Evolutionary conservation across 208 protist species (phyloP).

Genomic region (Leishmania guyanensis): DNA sequence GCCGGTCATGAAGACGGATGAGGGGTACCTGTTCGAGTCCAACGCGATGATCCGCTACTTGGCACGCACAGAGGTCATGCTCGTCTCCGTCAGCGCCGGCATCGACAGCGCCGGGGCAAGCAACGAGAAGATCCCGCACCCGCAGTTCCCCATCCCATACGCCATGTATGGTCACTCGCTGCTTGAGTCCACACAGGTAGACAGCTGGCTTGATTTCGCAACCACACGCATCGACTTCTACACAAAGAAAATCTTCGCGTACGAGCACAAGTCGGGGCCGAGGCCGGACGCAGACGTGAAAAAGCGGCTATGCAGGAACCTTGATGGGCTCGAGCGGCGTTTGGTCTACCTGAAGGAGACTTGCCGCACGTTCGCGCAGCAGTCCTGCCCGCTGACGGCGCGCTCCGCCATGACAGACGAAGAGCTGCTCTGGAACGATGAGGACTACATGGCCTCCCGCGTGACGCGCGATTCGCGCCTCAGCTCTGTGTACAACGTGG

Average conservation of each 20-base stretch:
- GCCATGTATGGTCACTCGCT: slow-evolving; percentile 71
- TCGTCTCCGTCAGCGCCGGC: slow-evolving; percentile 27
- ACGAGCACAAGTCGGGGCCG: slow-evolving; percentile 20
- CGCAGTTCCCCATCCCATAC: slow-evolving; percentile 63
- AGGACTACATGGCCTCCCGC: slow-evolving; percentile 28
- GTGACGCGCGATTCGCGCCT: slow-evolving; percentile 35
- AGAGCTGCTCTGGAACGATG: slow-evolving; percentile 27
- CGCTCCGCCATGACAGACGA: slow-evolving; percentile 27
- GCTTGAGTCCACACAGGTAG: slow-evolving; percentile 64
- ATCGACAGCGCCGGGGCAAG: slow-evolving; percentile 12
- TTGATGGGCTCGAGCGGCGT: slow-evolving; percentile 54
- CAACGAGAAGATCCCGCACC: slow-evolving; percentile 47
- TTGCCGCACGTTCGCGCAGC: slow-evolving; percentile 30
- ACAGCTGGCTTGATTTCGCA: slow-evolving; percentile 84
- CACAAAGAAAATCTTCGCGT: slow-evolving; percentile 17
- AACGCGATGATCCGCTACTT: slow-evolving; percentile 81
- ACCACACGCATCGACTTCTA: slow-evolving; percentile 50
- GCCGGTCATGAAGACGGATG: slow-evolving; percentile 69
- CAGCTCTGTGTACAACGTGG: slow-evolving; percentile 54
- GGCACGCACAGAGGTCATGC: slow-evolving; percentile 55
- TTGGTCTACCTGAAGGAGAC: slow-evolving; percentile 39
- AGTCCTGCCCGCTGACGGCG: slow-evolving; percentile 33
- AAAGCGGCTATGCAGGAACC: slow-evolving; percentile 31
- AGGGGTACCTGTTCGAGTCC: slow-evolving; percentile 82
- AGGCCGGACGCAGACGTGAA: slow-evolving; percentile 17